Base-by-base conservation (phyloP, 176 grass and related monocot genomes). In the Lolium rigidum region DNA sequence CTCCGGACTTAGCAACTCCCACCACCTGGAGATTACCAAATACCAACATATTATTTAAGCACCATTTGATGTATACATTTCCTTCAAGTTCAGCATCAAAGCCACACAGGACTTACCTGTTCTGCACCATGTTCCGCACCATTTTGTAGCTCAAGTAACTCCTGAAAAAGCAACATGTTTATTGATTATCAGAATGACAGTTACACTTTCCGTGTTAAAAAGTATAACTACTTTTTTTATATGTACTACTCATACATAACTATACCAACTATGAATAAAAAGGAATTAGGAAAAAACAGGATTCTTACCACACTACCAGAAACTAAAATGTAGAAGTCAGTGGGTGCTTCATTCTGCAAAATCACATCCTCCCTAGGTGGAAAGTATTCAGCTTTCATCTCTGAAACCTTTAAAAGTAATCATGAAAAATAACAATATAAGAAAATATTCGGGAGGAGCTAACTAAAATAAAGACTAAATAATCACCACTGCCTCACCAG, bases 361-460 rank as follows among this genome's bases (percentile, higher is more conserved):
- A 99, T 99, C 67, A 99, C 94, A 79, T 99, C 97, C 84, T 99
- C 97, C 76, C 97, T 94, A 72, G 97, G 97, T 86, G 97, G 92
- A 90, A 96, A 96, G 83, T 99, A 99, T 84, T 99, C 97, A 76
- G 88, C 94, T 94, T 83, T 99, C 97, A 94, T 99, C 87, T 99
- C 97, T 15, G 97, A 96, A 87, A 99, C 97, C 97, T 92, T 58
- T 60, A 58, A n/a, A 68, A 7, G 56, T 5, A 80, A 73, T 74
- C 56, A 68, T 52, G 28, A 73, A 89, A 80, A 82, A 89, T 46
- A 77, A 72, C 38, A 43, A 65, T 16, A 39, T 85, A 39, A 93
- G 81, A 48, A 66, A 9, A 59, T 28, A 11, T 18, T 78, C 48
- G 85, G 78, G 31, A 69, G 60, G 39, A 66, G 3, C 10, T 26